A percentile compares a stretch with the other conserved stretches of the same genome.
phyloP scores from a whole-genome alignment of 371 early-diverging fungal genomes.

The Mortierella sp. region DNA sequence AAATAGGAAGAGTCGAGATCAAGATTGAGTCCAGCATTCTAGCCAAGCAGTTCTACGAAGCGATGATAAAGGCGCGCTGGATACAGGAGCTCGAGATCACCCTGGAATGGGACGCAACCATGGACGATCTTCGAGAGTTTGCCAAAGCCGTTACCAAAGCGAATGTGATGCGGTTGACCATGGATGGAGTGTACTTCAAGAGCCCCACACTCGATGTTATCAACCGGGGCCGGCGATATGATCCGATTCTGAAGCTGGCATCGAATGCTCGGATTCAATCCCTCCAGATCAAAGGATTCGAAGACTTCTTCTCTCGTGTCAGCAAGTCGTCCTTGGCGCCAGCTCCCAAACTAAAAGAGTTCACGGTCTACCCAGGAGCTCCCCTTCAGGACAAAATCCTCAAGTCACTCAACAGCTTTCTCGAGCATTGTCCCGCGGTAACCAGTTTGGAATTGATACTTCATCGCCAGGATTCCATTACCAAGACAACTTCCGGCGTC shows the following conservation, averaged over 20 bases:
- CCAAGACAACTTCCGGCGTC: background rate
- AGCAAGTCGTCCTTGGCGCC: background rate
- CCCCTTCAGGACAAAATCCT: background rate
- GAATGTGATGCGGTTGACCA: background rate
- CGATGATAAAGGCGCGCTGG: slow-evolving; percentile 1
- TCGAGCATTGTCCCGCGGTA: background rate
- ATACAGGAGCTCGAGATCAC: slow-evolving; percentile 9
- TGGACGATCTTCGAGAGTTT: slow-evolving; percentile 15
- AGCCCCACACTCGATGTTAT: slow-evolving; percentile 5
- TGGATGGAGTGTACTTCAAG: background rate
- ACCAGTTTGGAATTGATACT: background rate
- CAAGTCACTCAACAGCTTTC: background rate
- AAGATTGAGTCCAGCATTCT: background rate
- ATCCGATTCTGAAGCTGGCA: slow-evolving; percentile 10
- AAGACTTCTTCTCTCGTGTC: slow-evolving; percentile 12
- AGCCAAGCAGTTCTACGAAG: slow-evolving; percentile 12
- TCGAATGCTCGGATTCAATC: slow-evolving; percentile 4
- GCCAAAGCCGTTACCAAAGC: background rate
- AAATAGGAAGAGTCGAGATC: slow-evolving; percentile 1
- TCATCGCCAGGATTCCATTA: background rate
- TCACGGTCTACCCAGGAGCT: background rate
- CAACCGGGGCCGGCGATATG: slow-evolving; percentile 11
- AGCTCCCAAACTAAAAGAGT: background rate
- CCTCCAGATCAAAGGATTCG: background rate
- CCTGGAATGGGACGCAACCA: slow-evolving; percentile 3